These are phyloP conservation scores for Candida anutae DNA, from an alignment of 1,139 yeast genomes.

Conservation along the genomic window DNA sequence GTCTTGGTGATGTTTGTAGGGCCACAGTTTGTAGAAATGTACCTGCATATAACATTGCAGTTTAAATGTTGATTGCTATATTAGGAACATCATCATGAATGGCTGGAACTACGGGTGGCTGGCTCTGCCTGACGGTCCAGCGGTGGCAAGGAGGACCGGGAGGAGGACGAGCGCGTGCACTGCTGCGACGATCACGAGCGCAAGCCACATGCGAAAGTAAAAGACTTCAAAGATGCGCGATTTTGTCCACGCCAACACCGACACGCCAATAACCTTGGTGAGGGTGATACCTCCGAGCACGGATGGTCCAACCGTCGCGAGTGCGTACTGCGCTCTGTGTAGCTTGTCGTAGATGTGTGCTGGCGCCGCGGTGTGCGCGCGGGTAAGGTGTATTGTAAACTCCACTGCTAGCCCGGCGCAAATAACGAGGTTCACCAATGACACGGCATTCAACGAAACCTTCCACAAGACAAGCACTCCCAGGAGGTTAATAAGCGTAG, in stretches of 20 bases:
- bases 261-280: conserved; percentile 83
- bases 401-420: conserved; percentile 92
- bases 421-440: conserved; percentile 79
- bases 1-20: too few species aligned
- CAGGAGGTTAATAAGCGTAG: conserved; percentile 65
- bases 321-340: conserved; percentile 48
- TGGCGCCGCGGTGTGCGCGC: conserved; percentile 48
- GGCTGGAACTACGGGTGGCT: too few species aligned
- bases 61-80: too few species aligned
- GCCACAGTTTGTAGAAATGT: too few species aligned
- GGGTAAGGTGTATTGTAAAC: conserved; percentile 79
- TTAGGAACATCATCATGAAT: too few species aligned
- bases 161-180: conserved; percentile 70
- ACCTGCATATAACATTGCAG: too few species aligned
- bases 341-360: conserved; percentile 1
- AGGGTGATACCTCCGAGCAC: conserved; percentile 85
- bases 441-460: conserved; percentile 80
- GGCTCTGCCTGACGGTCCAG: conserved; percentile 40
- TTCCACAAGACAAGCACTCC: conserved; percentile 74
- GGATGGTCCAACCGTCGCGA: conserved; percentile 75
- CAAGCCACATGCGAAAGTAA: conserved; percentile 94
- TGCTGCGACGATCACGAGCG: conserved; percentile 69
- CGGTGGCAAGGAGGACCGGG: conserved; percentile 62
- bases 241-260: conserved; percentile 76
- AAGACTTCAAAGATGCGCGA: conserved; percentile 86